Conservation (phyloP, 2,329 filamentous ascomycete genomes). For the Aspergillus flavus region DNA sequence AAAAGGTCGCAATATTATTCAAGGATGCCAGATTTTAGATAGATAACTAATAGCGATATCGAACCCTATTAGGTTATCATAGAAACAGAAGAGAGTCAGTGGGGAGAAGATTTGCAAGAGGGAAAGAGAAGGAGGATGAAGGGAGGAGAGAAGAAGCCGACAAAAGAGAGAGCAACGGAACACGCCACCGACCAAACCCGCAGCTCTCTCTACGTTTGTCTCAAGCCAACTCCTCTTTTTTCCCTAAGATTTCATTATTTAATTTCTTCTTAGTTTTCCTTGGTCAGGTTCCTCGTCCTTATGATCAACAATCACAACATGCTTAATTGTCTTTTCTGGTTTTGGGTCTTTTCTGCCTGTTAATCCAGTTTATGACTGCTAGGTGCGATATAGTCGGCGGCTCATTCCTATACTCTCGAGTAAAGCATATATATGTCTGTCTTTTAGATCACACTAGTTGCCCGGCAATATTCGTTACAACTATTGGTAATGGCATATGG, state of each 20-base stretch:
- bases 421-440: background rate
- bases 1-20: background rate
- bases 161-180: slow-evolving; percentile 21
- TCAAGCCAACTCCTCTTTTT: background rate
- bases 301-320: background rate
- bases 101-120: background rate
- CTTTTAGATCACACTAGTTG: too few relatives aligned
- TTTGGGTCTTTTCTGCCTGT: background rate
- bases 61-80: background rate
- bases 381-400: background rate
- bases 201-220: slow-evolving; percentile 10
- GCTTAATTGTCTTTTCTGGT: background rate
- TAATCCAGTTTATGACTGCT: background rate
- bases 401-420: background rate
- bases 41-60: too few relatives aligned
- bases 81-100: slow-evolving; percentile 4
- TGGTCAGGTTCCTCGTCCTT: background rate
- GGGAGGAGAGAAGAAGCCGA: slow-evolving; percentile 13
- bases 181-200: slow-evolving; percentile 27
- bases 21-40: background rate
- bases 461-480: background rate
- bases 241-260: background rate
- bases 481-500: background rate
- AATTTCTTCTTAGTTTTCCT: background rate
- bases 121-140: slow-evolving; percentile 6